phyloP scores from a whole-genome alignment of 2,329 filamentous ascomycete genomes.

The Aspergillus ustus region DNA sequence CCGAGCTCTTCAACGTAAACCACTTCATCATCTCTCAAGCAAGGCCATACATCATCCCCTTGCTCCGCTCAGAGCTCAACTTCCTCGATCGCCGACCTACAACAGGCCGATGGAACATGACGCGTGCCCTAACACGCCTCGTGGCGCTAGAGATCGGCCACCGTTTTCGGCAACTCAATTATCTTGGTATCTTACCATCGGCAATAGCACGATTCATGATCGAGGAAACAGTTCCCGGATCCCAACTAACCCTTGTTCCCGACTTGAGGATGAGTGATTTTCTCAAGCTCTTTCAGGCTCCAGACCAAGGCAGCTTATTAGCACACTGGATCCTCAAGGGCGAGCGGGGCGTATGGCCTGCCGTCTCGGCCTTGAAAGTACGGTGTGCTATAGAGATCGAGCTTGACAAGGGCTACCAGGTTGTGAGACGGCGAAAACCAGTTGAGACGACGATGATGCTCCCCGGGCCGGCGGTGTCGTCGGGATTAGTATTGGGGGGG shows the following conservation, averaged over 20 bases:
- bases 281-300: constrained; percentile 77
- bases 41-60: constrained; percentile 84
- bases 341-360: constrained; percentile 89
- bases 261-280: constrained; percentile 76
- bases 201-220: constrained; percentile 76
- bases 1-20: constrained; percentile 88
- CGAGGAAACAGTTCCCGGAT: constrained; percentile 79
- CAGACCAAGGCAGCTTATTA: constrained; percentile 73
- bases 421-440: constrained; percentile 61
- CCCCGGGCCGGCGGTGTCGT: background rate
- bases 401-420: constrained; percentile 82
- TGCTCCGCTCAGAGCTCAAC: constrained; percentile 80
- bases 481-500: background rate
- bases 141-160: constrained; percentile 79
- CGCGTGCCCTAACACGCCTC: constrained; percentile 64
- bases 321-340: constrained; percentile 85
- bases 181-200: constrained; percentile 71
- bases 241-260: constrained; percentile 80
- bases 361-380: constrained; percentile 78
- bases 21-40: constrained; percentile 96
- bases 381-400: constrained; percentile 86
- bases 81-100: constrained; percentile 64
- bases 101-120: constrained; percentile 62
- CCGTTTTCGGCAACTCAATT: constrained; percentile 79
- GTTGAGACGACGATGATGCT: constrained; percentile 25